phyloP scores from a whole-genome alignment of 441 rosid genomes.

The Jatropha multifida region DNA sequence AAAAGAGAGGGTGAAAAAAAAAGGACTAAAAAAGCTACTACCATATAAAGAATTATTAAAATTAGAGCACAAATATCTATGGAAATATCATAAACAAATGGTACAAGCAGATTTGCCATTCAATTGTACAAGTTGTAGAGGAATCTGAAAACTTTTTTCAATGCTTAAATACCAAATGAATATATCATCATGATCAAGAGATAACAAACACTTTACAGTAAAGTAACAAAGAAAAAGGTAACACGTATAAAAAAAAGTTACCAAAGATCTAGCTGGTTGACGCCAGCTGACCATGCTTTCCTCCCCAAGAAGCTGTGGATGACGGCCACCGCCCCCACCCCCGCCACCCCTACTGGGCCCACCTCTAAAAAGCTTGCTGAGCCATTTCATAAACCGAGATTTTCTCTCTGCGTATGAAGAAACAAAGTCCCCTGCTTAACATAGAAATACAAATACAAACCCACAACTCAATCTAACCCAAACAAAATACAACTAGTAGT shows the following conservation, averaged over 20 bases:
- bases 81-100: neutral
- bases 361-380: constrained; percentile 69
- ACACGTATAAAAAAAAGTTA: constrained; percentile 32
- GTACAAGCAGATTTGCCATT: neutral
- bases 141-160: constrained; percentile 2
- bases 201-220: neutral
- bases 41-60: constrained; percentile 5
- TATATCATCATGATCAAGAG: neutral
- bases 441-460: constrained; percentile 15
- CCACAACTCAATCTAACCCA: constrained; percentile 1
- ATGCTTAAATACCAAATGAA: neutral
- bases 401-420: constrained; percentile 71
- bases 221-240: neutral
- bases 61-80: neutral
- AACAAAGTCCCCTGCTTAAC: constrained; percentile 70
- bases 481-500: neutral
- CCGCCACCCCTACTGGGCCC: constrained; percentile 40
- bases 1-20: constrained; percentile 4
- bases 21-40: neutral
- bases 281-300: constrained; percentile 70
- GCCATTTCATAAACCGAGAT: constrained; percentile 91
- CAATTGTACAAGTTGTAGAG: constrained; percentile 8
- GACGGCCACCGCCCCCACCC: constrained; percentile 25
- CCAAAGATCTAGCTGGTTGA: constrained; percentile 62
- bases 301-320: constrained; percentile 71